Base-by-base conservation (phyloP, 805 yeast species). In the Ogataea philodendri region DNA sequence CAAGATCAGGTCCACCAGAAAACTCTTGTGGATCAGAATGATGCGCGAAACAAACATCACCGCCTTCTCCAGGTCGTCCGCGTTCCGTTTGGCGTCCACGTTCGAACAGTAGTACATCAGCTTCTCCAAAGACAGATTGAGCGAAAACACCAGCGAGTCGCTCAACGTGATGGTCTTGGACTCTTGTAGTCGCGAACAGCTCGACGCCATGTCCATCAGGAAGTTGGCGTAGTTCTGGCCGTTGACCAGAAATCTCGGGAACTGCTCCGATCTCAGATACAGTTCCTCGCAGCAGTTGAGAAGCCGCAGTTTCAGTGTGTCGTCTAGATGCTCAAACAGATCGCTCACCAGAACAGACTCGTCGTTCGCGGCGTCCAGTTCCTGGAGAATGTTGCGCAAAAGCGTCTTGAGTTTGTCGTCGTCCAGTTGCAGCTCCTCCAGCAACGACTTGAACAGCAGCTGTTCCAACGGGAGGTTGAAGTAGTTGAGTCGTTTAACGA, bases 1-100 rank as follows among this genome's bases (percentile, higher is more conserved):
- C 32, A 63, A 41, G 1, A 76, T 62, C n/a, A 71, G 52, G 5
- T 66, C 62, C 11, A 72, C 72, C 23, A 80, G 56, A 13, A 72
- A 66, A 3, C 60, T 54, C 48, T 74, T 75, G 52, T 79, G 84
- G 30, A 79, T 72, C 30, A 77, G 66, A n/a, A 79, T 58, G 10
- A 79, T 72, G 38, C 78, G 64, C 39, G 78, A 60, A 41, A 74
- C 66, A 17, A 76, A 62, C 6, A 74, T 66, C 5, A 78, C 63
- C 0, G 76, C 45, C 44, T 36, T 35, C 29, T 56, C 58, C 20
- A 58, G 31, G 15, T 35, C 49, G 24, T 27, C 34, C 21, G 21
- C 36, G 30, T 40, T 41, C 34, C 29, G 44, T 19, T 43, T 50
- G n/a, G 47, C 52, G 22, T 55, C 61, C 14, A 54, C 13, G 17